Evolutionary conservation across 345 rosid species (phyloP).

Genomic region (Lagerstroemia speciosa): DNA sequence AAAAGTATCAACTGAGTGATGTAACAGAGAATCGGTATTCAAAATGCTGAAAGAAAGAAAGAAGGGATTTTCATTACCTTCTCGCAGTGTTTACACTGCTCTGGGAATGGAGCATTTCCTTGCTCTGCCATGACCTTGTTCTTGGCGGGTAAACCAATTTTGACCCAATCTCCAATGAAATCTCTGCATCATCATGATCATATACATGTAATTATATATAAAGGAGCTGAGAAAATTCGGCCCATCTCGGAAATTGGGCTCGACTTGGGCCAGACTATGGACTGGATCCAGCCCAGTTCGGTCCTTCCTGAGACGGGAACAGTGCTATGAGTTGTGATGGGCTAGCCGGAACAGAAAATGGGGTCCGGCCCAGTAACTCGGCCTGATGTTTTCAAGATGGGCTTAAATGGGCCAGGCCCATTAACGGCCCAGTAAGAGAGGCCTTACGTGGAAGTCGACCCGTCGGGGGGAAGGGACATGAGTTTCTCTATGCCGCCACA

Average conservation of each 20-base stretch:
- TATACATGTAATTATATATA: neutral
- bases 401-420: conserved; percentile 2
- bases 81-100: conserved; percentile 57
- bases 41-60: neutral
- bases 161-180: conserved; percentile 96
- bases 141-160: conserved; percentile 64
- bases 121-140: conserved; percentile 43
- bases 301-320: no score
- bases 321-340: no score
- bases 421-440: neutral
- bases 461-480: conserved; percentile 70
- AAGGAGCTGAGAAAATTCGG: no score
- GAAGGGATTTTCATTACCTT: conserved; percentile 30
- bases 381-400: neutral
- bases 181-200: conserved; percentile 34
- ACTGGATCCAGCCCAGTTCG: no score
- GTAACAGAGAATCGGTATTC: neutral
- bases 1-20: neutral
- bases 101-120: conserved; percentile 22
- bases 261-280: no score
- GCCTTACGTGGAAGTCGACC: conserved; percentile 56
- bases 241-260: neutral
- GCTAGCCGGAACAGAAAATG: no score
- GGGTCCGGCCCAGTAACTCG: no score
- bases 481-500: conserved; percentile 98